Base-by-base conservation (phyloP, 2,329 filamentous ascomycete species). In the Fusarium tupiense region DNA sequence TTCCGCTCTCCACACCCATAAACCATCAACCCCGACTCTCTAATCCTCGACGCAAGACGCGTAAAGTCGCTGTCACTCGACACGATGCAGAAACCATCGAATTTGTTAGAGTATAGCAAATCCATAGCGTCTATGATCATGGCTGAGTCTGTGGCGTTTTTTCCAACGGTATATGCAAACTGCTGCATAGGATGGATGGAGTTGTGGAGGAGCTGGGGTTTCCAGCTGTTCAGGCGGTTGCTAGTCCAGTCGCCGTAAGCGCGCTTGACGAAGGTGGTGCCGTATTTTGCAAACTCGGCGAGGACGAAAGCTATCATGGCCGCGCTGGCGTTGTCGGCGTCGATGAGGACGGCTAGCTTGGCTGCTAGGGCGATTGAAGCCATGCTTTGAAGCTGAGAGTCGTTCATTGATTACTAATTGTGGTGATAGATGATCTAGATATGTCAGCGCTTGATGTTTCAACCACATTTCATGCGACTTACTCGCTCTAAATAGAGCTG, bases 101-200 rank as follows among this genome's bases (percentile, higher is more conserved):
- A 81, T 9, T 75, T 76, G 43, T 76, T 73, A 0, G 80, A 72
- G 52, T 83, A 82, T 3, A 83, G 63, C 17, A 83, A 73, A 62
- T 83, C 81, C 82, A 83, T 83, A 37, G 82, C 81, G 47, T 83
- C 82, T 41, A 83, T 83, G 5, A 83, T 76, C 81, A 83, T 82
- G 52, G 81, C 81, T 0, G 77, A 71, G 49, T 82, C 81, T 4
- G 81, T 82, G 3, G 81, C 67, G 47, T 82, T 83, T 56, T 83
- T 83, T n/a, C 81, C 80, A 1, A 67, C 49, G 0, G 82, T 83
- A 47, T 82, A 83, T 5, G 81, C 76, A 29, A 83, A 83, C 59
- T 83, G 82, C 64, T 83, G 81, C 6, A 83, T 79, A 0, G 81
- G 82, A 64, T 82, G 80, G 33, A 82, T 82, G 0, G 80, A 81